A percentile compares a stretch with the other conserved stretches of the same genome.
phyloP scores from a whole-genome alignment of 306 rosid species.

The Astragalus membranaceus region DNA sequence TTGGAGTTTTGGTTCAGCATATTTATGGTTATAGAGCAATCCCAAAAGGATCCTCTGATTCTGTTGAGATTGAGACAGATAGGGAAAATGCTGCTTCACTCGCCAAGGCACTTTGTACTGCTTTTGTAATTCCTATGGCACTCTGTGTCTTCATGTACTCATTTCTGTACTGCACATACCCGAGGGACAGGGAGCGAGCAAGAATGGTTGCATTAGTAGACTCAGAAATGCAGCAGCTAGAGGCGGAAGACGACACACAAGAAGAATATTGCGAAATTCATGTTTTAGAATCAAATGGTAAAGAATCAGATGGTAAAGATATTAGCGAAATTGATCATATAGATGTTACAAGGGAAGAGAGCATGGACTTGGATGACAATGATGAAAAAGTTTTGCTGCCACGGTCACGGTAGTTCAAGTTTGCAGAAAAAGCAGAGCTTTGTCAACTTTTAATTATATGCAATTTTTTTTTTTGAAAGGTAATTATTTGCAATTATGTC shows the following conservation, averaged over 20 bases:
- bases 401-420: constrained; percentile 15
- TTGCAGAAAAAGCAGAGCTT: not conserved
- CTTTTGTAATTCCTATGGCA: constrained; percentile 61
- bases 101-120: constrained; percentile 71
- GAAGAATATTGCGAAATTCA: constrained; percentile 12
- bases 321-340: not conserved
- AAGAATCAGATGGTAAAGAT: constrained; percentile 14
- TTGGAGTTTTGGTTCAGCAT: constrained; percentile 68
- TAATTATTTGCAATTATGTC: too few species aligned
- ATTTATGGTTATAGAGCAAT: constrained; percentile 54
- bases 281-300: constrained; percentile 19
- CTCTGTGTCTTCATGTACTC: constrained; percentile 59
- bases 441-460: too few species aligned
- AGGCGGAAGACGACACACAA: constrained; percentile 13
- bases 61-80: constrained; percentile 41
- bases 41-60: constrained; percentile 25
- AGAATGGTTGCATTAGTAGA: constrained; percentile 44
- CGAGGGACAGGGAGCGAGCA: constrained; percentile 72
- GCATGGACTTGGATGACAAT: constrained; percentile 22
- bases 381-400: constrained; percentile 41
- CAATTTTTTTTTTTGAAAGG: too few species aligned
- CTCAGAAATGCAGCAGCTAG: constrained; percentile 49
- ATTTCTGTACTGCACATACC: constrained; percentile 67
- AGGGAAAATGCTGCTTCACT: constrained; percentile 74
- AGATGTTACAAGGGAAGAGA: constrained; percentile 23